Base-by-base conservation (phyloP, 768 basidiomycete species). In the Steccherinum ochraceum region DNA sequence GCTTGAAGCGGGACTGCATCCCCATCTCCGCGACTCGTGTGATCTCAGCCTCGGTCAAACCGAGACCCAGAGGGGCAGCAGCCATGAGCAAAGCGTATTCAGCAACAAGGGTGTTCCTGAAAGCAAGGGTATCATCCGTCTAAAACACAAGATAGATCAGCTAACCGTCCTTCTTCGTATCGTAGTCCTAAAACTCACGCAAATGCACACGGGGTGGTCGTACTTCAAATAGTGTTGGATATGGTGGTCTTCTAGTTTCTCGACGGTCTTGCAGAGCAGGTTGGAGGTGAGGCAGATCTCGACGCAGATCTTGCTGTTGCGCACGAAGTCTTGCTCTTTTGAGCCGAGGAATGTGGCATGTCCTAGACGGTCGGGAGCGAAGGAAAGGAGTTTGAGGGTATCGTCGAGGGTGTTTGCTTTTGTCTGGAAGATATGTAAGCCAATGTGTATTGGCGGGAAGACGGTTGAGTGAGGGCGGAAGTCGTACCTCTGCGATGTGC, bases 281-380 rank as follows among this genome's bases (percentile, higher is more conserved):
- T 92, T 92, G 0, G 89, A 91, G 16, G 76, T 83, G 24, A 93
- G 73, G 62, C 90, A 93, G 40, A 93, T 83, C 65, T 93, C 90
- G 39, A 92, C 77, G 61, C 80, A 80, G 19, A 72, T 76, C 40
- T 77, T 77, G 30, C 79, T 74, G 21, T 71, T 60, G 48, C 78
- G 66, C 5, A 89, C 85, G 39, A 82, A 61, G 1, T 69, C 64
- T 53, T 78, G 76, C 0, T 80, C 78, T 43, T 79, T 78, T 2
- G 78, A 76, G 52, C 81, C 70, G 20, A 93, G 73, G 66, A 86
- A 91, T 0, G 90, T 92, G 2, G 87, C 90, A 53, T 93, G 90
- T 0, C 90, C 86, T 0, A 93, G 69, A 40, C 90, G 72, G 47
- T 83, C 72, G 0, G 89, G 89, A 19, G 67, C 64, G 64, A 75